These are phyloP conservation scores for Zopfochytrium polystomum DNA, from an alignment of 371 early-diverging fungal genomes.

Conservation along the genomic window DNA sequence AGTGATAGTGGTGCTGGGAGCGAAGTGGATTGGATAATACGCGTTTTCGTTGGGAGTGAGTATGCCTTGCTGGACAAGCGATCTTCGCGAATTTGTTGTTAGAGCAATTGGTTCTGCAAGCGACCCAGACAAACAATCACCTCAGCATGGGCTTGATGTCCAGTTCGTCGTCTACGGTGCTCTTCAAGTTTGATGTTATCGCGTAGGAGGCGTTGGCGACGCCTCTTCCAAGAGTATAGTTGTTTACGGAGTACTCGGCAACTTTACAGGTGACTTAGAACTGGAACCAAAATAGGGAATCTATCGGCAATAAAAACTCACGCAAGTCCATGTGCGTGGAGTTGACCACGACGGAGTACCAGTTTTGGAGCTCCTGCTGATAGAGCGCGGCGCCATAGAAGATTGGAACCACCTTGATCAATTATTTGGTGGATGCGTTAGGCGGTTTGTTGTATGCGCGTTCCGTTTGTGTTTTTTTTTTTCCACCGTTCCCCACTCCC, in stretches of 20 bases:
- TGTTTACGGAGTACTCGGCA: not conserved
- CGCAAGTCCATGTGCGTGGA: conserved; percentile 4
- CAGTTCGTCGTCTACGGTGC: not conserved
- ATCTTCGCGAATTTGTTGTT: not conserved
- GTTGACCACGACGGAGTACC: not conserved
- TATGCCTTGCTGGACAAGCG: not conserved
- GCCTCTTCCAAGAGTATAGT: not conserved
- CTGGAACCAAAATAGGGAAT: conserved; percentile 1
- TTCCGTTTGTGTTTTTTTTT: no score
- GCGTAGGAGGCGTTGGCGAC: not conserved
- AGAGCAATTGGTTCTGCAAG: not conserved
- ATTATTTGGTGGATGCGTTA: no score
- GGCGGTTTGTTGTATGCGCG: no score
- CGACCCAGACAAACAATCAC: not conserved
- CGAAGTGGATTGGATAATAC: conserved; percentile 33
- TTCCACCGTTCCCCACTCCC: no score
- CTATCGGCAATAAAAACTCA: not conserved
- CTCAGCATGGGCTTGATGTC: no score
- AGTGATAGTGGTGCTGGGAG: conserved; percentile 11
- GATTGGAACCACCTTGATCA: no score
- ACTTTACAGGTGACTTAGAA: not conserved
- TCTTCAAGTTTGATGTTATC: not conserved
- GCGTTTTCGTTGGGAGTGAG: conserved; percentile 17
- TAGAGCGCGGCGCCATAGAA: conserved; percentile 9
- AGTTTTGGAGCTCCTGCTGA: not conserved